A percentile compares a stretch with the other conserved stretches of the same genome.
Conservation (phyloP, 2,329 filamentous ascomycete genomes). For the Zalaria obscura region DNA sequence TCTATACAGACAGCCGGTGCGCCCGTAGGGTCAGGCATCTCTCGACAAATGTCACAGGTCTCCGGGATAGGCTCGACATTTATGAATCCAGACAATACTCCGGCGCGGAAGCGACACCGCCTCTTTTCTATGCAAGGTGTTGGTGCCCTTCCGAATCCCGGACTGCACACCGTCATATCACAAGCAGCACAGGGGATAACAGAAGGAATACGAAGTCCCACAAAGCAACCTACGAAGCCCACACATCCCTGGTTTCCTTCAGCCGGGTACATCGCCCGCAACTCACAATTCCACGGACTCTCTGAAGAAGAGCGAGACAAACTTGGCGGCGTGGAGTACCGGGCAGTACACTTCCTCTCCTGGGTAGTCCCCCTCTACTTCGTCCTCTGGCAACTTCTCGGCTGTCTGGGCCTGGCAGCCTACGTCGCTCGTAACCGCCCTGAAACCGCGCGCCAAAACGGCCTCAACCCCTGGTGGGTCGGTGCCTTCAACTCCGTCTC, state of each 20-base stretch:
- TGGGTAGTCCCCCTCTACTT: conserved; percentile 49
- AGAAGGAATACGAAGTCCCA: too few relatives aligned
- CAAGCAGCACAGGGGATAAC: too few relatives aligned
- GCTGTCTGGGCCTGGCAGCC: conserved; percentile 44
- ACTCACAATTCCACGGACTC: conserved; percentile 42
- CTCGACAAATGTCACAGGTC: too few relatives aligned
- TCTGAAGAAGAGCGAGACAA: conserved; percentile 39
- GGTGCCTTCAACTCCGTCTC: conserved; percentile 54
- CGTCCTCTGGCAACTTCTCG: conserved; percentile 43
- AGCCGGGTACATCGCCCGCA: conserved; percentile 27
- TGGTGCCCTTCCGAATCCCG: background rate
- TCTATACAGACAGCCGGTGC: too few relatives aligned
- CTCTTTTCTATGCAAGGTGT: background rate
- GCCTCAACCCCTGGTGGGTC: conserved; percentile 52
- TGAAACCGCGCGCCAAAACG: conserved; percentile 36
- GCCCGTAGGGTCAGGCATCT: too few relatives aligned
- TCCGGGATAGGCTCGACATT: too few relatives aligned
- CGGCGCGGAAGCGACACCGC: background rate
- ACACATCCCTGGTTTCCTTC: conserved; percentile 4
- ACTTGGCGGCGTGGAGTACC: conserved; percentile 50
- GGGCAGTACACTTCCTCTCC: conserved; percentile 44
- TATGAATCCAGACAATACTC: conserved; percentile 2
- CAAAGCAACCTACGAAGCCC: too few relatives aligned
- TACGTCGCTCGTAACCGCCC: conserved; percentile 43
- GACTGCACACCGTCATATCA: too few relatives aligned